Evolutionary conservation across 2,329 filamentous ascomycete genomes (phyloP), one percentile per base, ranked within the genome.

Genomic region (Chalaropsis thielavioides): DNA sequence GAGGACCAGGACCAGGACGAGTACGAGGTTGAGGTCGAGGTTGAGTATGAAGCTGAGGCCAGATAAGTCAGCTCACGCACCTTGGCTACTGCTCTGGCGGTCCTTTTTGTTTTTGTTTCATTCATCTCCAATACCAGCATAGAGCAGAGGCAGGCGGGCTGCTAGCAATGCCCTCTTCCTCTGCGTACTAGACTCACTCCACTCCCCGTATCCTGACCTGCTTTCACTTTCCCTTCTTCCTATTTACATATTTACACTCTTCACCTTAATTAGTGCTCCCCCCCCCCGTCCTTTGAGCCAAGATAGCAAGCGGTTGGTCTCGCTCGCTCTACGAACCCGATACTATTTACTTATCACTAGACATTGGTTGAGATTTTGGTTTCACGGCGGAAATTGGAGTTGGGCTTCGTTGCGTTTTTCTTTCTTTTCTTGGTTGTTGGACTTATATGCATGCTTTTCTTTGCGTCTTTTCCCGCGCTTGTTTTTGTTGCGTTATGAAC

Each of bases 361-460:
- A 58, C 54, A 58, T 38, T 35, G 54, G 54, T 22, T 35, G n/a
- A 38, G 31, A 58, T 58, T 58, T 58, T 31, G 54, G 54, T 58
- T 58, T 58, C 3, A 58, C 54, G 54, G 54, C 27, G 31, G 54
- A 58, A 35, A 58, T 10, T n/a, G 54, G 54, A 58, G 54, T 58
- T 58, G 27, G 54, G 54, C 27, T 58, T 58, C 10, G 17, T 54
- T 22, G 7, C 41, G 11, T 24, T 8, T 38, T 46, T 63, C 6
- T n/a, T 22, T 51, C 4, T 35, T 63, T 38, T n/a, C n/a, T 63
- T 35, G 27, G 15, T 40, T 58, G 63, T 46, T 41, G 17, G 27
- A 35, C 38, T 35, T 58, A 58, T 58, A 19, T 8, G 27, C 27
- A 38, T 7, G 38, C 8, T 24, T 64, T 31, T 51, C 24, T 65